Conservation (phyloP, 2,329 filamentous ascomycete genomes). For the Alternaria angustiovoidea region DNA sequence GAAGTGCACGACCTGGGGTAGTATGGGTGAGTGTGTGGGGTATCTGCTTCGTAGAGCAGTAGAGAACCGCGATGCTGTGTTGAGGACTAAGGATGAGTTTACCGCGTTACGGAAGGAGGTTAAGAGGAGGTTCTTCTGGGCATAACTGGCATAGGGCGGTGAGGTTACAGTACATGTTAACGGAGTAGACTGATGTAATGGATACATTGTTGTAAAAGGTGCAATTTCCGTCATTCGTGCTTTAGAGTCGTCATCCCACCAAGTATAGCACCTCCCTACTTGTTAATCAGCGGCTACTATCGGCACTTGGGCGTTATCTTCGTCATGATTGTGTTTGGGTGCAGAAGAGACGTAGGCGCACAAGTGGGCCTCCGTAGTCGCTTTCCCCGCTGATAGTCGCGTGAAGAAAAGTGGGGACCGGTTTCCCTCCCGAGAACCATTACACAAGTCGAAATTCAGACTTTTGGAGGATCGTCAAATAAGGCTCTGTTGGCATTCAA, state of each 20-base stretch:
- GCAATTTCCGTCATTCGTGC: neutral
- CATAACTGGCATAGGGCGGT: neutral
- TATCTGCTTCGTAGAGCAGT: slow-evolving; percentile 68
- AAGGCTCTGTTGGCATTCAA: neutral
- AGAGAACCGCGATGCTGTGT: slow-evolving; percentile 68
- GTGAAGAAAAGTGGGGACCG: neutral
- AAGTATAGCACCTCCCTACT: neutral
- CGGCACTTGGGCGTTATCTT: neutral
- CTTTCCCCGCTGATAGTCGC: neutral
- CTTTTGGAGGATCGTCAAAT: too few relatives aligned
- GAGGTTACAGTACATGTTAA: too few relatives aligned
- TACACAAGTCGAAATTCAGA: neutral
- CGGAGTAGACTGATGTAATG: neutral
- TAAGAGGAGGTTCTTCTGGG: slow-evolving; percentile 30
- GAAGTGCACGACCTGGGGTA: slow-evolving; percentile 67
- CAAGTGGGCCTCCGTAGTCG: slow-evolving; percentile 13
- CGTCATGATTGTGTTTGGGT: neutral
- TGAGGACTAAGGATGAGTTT: slow-evolving; percentile 52
- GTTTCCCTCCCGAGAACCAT: slow-evolving; percentile 12
- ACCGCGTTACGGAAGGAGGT: slow-evolving; percentile 36
- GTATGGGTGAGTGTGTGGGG: slow-evolving; percentile 77
- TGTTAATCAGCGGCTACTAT: neutral
- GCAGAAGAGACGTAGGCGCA: slow-evolving; percentile 4
- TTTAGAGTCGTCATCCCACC: too few relatives aligned
- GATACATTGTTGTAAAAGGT: neutral